These are phyloP conservation scores for Phlyctochytrium bullatum DNA, from an alignment of 192 early-diverging fungal species.

Conservation along the genomic window DNA sequence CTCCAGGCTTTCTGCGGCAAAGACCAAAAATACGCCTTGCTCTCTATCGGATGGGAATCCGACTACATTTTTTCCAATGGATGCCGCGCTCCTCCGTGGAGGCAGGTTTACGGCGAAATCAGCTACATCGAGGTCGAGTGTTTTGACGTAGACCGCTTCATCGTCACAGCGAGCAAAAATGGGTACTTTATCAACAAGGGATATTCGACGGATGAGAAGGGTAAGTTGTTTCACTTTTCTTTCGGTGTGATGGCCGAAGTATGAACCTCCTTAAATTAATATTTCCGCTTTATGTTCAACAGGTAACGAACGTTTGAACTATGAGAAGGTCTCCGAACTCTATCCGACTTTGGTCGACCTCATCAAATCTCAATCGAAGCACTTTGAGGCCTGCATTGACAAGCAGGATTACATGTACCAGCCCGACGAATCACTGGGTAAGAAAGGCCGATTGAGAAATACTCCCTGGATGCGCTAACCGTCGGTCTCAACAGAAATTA, in stretches of 20 bases:
- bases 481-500: too few species aligned
- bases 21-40: constrained; percentile 36
- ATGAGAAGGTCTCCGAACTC: constrained; percentile 45
- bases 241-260: constrained; percentile 6
- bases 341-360: constrained; percentile 51
- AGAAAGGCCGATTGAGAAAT: too few species aligned
- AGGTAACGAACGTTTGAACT: constrained; percentile 57
- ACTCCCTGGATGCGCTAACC: too few species aligned
- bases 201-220: constrained; percentile 49
- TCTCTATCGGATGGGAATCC: constrained; percentile 58
- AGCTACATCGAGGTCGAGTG: constrained; percentile 50
- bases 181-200: constrained; percentile 65
- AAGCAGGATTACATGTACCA: constrained; percentile 55
- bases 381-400: constrained; percentile 49
- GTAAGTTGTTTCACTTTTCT: constrained; percentile 17
- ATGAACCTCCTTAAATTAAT: too few species aligned
- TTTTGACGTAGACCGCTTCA: constrained; percentile 45
- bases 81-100: constrained; percentile 59
- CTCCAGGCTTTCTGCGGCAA: constrained; percentile 45
- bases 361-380: constrained; percentile 33
- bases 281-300: constrained; percentile 20
- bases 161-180: constrained; percentile 53
- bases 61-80: constrained; percentile 64
- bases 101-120: constrained; percentile 59
- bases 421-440: constrained; percentile 23